Evolutionary conservation across 2,329 filamentous ascomycete species (phyloP), one percentile per base, ranked within the genome.

Genomic region (Xylariomycetidae sp.): DNA sequence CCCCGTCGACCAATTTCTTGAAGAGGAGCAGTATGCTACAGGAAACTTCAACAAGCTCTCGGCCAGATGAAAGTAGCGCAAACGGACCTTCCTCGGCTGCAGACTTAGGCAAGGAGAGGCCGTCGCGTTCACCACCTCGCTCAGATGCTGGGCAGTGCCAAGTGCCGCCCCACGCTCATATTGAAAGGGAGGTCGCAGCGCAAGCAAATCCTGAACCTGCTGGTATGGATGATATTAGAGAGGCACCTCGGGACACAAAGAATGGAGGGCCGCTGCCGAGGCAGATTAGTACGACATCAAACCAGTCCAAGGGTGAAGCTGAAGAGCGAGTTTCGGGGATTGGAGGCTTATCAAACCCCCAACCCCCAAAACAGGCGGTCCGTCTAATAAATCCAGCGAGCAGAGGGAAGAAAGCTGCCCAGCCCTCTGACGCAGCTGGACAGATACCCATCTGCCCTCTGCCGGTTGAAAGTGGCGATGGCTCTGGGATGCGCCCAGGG

Each of bases 391-490:
- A 73, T 37, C 70, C 70, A 13, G 71, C 71, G 4, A 71, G 66
- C 9, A 58, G 70, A 44, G 71, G 71, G 19, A 68, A 58, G 37
- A 74, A 74, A 48, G 70, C 71, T 25, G 70, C 70, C 8, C 60
- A 63, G 32, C 67, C 63, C 39, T 64, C 69, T 32, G 63, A 74
- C 44, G 70, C 70, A 6, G 67, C 65, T 19, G 71, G 71, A 12
- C 59, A 63, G 35, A 55, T 60, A 16, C 70, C 70, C 8, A 59
- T 64, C 40, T 57, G 49, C 35, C 48, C 52, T 29, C 29, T 57
- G 4, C 47, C 52, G 6, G 10, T 37, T n/a, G 31, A 50, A 50
- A 30, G 15, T 22, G 37, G 28, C 15, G 17, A 28, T 32, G 10
- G 19, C 23, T 17, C 24, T 31, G 31, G 25, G 22, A 32, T 31